Evolutionary conservation across 2,329 filamentous ascomycete species (phyloP), one percentile per base, ranked within the genome.

Genomic region (Delphinella strobiligena): DNA sequence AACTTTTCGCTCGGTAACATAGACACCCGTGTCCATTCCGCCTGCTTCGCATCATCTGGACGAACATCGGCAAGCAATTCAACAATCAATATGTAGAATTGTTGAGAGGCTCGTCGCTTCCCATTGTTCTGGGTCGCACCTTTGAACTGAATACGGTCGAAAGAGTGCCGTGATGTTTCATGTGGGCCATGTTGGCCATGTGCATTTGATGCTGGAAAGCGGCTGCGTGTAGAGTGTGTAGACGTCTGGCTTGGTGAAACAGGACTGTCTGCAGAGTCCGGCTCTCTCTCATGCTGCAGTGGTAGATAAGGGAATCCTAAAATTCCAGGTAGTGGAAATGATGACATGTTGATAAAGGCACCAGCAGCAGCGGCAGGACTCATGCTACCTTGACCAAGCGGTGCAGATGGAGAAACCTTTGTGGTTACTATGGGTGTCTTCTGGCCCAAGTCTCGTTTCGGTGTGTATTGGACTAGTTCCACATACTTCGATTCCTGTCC

Each of bases 81-180:
- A 3, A 93, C 80, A 34, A 93, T 75, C n/a, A 95, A 69, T 51
- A 91, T 84, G 54, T 93, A 94, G 59, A 87, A 93, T 51, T 94
- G 88, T 55, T 95, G 87, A 14, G 87, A 85, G 1, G 87, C 87
- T 41, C 88, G 72, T 49, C 88, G 73, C 59, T 93, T 93, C 34
- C 87, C 87, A 49, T 95, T 95, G 63, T 94, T 95, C 17, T 86
- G 85, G 0, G 87, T 94, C 1, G 88, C 87, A 48, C 85, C 84
- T 59, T 93, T 93, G 71, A 94, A 95, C 52, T 94, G 87, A 37
- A 94, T 91, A 9, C 88, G 78, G 55, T 94, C 87, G 55, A 93
- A 95, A 0, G 69, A 73, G 12, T 27, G 22, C 12, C 22, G 7
- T 12, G 22, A 7, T 7, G 22, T 12, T 7, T 27, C 22, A 7